These are phyloP conservation scores for Termitomyces sp. DNA, from an alignment of 768 basidiomycete genomes.

Conservation along the genomic window DNA sequence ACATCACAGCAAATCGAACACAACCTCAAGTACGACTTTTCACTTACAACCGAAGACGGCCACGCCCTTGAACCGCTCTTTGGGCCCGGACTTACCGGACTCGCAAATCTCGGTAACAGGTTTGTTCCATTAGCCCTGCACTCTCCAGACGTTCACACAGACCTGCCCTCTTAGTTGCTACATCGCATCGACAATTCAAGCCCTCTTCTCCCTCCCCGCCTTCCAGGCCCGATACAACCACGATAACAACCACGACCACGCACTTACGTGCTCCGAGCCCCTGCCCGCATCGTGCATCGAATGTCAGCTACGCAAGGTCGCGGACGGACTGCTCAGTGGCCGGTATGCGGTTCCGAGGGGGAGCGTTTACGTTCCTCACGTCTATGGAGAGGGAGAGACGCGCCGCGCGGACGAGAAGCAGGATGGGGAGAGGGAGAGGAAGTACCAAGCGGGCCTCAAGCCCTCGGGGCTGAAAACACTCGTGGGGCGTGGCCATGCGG, in stretches of 20 bases:
- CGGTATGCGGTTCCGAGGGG: conserved; percentile 72
- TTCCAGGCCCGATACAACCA: conserved; percentile 73
- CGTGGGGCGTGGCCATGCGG: conserved; percentile 87
- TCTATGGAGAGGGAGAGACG: conserved; percentile 14
- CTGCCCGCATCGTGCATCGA: conserved; percentile 86
- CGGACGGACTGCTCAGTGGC: conserved; percentile 89
- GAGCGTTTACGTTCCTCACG: neutral
- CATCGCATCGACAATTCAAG: conserved; percentile 92
- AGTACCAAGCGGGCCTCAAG: conserved; percentile 81
- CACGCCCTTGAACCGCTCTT: conserved; percentile 84
- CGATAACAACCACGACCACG: conserved; percentile 35
- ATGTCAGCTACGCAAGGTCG: conserved; percentile 91
- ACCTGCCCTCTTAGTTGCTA: conserved; percentile 91
- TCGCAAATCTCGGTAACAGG: conserved; percentile 92
- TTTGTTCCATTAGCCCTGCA: neutral
- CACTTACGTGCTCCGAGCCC: conserved; percentile 52
- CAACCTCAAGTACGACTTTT: conserved; percentile 93
- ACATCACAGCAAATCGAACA: conserved; percentile 85
- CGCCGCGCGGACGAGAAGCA: conserved; percentile 30
- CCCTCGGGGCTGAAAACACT: conserved; percentile 85
- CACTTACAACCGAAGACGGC: conserved; percentile 81
- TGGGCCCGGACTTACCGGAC: conserved; percentile 84
- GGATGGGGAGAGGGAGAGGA: conserved; percentile 21
- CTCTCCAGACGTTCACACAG: conserved; percentile 9
- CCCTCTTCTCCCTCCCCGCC: conserved; percentile 71